phyloP scores from a whole-genome alignment of 192 early-diverging fungal species.

The Entrophospora sp. region DNA sequence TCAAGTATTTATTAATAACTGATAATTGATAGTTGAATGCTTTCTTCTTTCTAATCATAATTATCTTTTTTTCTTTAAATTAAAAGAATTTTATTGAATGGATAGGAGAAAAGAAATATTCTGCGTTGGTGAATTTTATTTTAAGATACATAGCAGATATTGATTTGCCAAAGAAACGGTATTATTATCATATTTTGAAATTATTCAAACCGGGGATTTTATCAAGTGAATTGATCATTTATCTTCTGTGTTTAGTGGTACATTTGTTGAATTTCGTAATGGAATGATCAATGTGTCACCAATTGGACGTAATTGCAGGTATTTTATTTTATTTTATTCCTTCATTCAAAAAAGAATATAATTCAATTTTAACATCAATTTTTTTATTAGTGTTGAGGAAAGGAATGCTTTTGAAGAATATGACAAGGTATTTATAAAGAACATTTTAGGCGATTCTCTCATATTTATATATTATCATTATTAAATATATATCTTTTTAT shows the following conservation, averaged over 20 bases:
- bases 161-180: conserved; percentile 90
- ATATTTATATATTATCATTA: neutral
- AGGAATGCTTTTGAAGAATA: conserved; percentile 86
- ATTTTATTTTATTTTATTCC: no score
- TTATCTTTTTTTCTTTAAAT: no score
- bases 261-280: conserved; percentile 96
- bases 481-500: neutral
- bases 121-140: conserved; percentile 84
- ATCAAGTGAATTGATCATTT: neutral
- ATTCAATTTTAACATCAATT: neutral
- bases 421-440: conserved; percentile 62
- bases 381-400: conserved; percentile 70
- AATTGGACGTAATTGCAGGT: conserved; percentile 89
- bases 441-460: no score
- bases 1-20: conserved; percentile 48
- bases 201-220: neutral
- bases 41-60: no score
- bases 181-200: neutral
- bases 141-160: conserved; percentile 92
- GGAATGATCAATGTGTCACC: conserved; percentile 99
- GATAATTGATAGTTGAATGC: no score
- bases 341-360: no score
- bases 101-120: conserved; percentile 89
- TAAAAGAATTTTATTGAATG: no score
- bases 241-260: conserved; percentile 62